A percentile compares a stretch with the other conserved stretches of the same genome.
Evolutionary conservation across 495 filamentous ascomycete species (phyloP).

Genomic region (Hamigera avellanea): DNA sequence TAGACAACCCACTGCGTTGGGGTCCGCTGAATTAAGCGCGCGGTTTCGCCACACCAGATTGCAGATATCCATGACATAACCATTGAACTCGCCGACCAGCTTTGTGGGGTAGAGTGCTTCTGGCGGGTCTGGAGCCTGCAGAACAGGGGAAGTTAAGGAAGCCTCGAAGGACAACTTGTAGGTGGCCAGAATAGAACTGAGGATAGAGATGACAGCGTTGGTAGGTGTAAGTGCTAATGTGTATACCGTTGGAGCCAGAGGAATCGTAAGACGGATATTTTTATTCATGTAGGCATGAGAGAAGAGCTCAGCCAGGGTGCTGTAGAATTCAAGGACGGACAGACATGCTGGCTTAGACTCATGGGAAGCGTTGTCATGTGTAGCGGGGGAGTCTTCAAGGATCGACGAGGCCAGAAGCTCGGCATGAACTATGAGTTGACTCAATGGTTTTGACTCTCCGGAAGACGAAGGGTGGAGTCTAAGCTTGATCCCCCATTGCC

Average conservation of each 20-base stretch:
- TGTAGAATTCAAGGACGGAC: slow-evolving; percentile 59
- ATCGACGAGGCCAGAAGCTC: slow-evolving; percentile 52
- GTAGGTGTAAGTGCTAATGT: slow-evolving; percentile 53
- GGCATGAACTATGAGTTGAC: slow-evolving; percentile 42
- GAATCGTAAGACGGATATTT: slow-evolving; percentile 51
- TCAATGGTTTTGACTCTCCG: slow-evolving; percentile 27
- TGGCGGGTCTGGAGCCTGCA: slow-evolving; percentile 19
- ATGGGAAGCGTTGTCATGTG: slow-evolving; percentile 4
- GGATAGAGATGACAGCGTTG: slow-evolving; percentile 52
- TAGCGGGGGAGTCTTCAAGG: slow-evolving; percentile 33
- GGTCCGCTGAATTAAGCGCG: slow-evolving; percentile 55
- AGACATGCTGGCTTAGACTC: slow-evolving; percentile 13
- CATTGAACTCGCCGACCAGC: slow-evolving; percentile 61
- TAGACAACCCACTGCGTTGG: slow-evolving; percentile 64
- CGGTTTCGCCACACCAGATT: slow-evolving; percentile 76
- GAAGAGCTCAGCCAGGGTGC: slow-evolving; percentile 42
- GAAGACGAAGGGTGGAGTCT: slow-evolving; percentile 14
- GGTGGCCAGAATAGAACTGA: slow-evolving; percentile 51
- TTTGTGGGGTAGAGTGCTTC: slow-evolving; percentile 38
- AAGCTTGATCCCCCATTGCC: slow-evolving; percentile 49
- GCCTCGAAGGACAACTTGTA: slow-evolving; percentile 71
- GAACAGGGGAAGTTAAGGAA: slow-evolving; percentile 34
- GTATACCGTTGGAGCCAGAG: slow-evolving; percentile 58
- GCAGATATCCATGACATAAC: slow-evolving; percentile 80
- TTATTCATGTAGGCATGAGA: slow-evolving; percentile 37